Conservation (phyloP, 2,329 filamentous ascomycete species). For the Neonectria magnoliae region DNA sequence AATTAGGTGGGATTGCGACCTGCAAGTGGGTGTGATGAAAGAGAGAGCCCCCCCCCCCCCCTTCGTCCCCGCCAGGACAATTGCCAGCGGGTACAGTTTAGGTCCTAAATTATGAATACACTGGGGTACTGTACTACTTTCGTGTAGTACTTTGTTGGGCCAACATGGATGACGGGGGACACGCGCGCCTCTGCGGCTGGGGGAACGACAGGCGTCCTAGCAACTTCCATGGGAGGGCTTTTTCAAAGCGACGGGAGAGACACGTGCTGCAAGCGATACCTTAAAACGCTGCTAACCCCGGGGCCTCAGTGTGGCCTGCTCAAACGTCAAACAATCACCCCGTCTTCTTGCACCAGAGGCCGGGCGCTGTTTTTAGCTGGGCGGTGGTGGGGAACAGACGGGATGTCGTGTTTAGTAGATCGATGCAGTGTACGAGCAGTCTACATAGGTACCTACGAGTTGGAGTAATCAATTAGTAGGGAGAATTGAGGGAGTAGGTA, state of each 20-base stretch:
- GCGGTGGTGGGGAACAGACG: neutral
- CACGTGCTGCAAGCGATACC: neutral
- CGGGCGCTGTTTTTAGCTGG: neutral
- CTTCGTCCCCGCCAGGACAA: neutral
- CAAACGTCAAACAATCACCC: neutral
- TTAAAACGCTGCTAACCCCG: neutral
- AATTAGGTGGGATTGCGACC: neutral
- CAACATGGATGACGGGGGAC: constrained; percentile 24
- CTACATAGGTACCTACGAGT: too few species aligned
- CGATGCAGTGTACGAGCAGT: too few species aligned
- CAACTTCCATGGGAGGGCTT: neutral
- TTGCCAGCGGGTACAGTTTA: neutral
- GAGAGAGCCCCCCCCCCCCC: neutral
- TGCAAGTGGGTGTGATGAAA: neutral
- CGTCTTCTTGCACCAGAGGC: neutral
- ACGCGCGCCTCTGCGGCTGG: constrained; percentile 12
- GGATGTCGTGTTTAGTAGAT: neutral
- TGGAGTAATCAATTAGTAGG: too few species aligned
- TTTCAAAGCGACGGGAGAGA: neutral
- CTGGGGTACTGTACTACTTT: neutral
- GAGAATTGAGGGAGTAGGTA: too few species aligned
- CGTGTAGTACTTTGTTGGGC: neutral
- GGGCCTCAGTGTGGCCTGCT: neutral
- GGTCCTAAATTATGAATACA: neutral
- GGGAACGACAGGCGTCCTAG: neutral